Evolutionary conservation across 2,329 filamentous ascomycete genomes (phyloP), one percentile per base, ranked within the genome.

Genomic region (Aureobasidium sp.): DNA sequence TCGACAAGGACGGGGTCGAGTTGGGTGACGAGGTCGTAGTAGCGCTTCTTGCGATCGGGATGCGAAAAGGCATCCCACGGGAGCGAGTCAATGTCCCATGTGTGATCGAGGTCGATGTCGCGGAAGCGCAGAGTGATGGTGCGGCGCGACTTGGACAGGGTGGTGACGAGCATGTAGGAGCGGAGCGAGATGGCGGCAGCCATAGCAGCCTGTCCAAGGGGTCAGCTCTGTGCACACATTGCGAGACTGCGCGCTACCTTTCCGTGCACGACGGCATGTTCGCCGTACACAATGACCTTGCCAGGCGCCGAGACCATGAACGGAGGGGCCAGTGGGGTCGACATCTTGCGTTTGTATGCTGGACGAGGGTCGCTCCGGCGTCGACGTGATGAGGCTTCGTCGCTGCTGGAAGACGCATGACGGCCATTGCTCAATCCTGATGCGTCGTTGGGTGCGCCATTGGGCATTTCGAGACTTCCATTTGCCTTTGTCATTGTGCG

Each of bases 271-370:
- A 97, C 93, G 2, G 93, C 87, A 73, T 98, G 93, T 70, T 98
- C 93, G 60, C 93, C 93, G 72, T 91, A 97, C 50, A 97, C 88
- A 68, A 98, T 98, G 66, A 96, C 93, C 70, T 98, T 98, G 59
- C 91, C 94, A 0, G 93, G 93, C 2, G 94, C 91, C 14, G 93
- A 97, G 54, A 97, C 90, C 88, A 98, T 95, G 68, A 98, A 98
- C 57, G 90, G 35, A 34, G 53, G 53, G 12, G 53, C 53, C 25
- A 55, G 39, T 21, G 53, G 53, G 3, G 53, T 37, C 38, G 53
- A 55, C 44, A 50, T 45, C 45, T 55, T 55, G 22, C 53, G 53
- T 14, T 19, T 34, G 21, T 48, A 35, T 45, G 30, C 17, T 30
- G 35, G 35, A 22, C 30, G 37, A 4, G 7, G 25, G 17, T 49